Conservation (phyloP, 2,329 filamentous ascomycete species). For the Aspergillus alliaceus region DNA sequence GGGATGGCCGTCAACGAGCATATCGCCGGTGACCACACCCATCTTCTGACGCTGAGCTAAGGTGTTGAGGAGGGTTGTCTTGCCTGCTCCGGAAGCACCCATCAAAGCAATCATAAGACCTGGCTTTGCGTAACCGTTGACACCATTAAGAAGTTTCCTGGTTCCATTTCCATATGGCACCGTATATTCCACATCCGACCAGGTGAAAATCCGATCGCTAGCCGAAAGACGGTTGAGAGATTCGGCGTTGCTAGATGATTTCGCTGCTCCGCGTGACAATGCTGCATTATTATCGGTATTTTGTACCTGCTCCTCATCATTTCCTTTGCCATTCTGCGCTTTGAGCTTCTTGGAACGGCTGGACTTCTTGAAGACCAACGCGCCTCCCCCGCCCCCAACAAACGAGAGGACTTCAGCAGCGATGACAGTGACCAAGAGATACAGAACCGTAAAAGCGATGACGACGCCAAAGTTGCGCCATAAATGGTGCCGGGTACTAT, state of each 20-base stretch:
- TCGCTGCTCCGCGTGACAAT: slow-evolving; percentile 27
- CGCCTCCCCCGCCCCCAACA: slow-evolving; percentile 62
- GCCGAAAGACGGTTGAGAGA: slow-evolving; percentile 48
- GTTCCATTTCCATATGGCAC: slow-evolving; percentile 66
- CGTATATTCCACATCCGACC: slow-evolving; percentile 69
- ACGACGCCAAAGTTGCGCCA: slow-evolving; percentile 78
- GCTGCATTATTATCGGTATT: slow-evolving; percentile 26
- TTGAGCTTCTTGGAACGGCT: slow-evolving; percentile 58
- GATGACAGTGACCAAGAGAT: slow-evolving; percentile 69
- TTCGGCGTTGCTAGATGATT: slow-evolving; percentile 31
- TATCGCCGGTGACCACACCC: slow-evolving; percentile 65
- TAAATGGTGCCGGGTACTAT: slow-evolving; percentile 51
- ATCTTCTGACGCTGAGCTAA: slow-evolving; percentile 69
- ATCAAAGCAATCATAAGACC: slow-evolving; percentile 78
- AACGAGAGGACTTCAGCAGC: slow-evolving; percentile 70
- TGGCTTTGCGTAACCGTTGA: slow-evolving; percentile 77
- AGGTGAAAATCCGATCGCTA: slow-evolving; percentile 68
- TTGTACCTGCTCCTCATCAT: slow-evolving; percentile 60
- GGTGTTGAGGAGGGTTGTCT: slow-evolving; percentile 79
- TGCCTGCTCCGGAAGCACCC: slow-evolving; percentile 79
- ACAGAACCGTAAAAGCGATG: slow-evolving; percentile 72
- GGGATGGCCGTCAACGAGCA: slow-evolving; percentile 68
- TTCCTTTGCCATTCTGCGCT: slow-evolving; percentile 42
- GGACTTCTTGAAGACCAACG: slow-evolving; percentile 70
- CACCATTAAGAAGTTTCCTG: slow-evolving; percentile 64